Evolutionary conservation across 2,329 filamentous ascomycete species (phyloP).

Genomic region (Knufia petricola): DNA sequence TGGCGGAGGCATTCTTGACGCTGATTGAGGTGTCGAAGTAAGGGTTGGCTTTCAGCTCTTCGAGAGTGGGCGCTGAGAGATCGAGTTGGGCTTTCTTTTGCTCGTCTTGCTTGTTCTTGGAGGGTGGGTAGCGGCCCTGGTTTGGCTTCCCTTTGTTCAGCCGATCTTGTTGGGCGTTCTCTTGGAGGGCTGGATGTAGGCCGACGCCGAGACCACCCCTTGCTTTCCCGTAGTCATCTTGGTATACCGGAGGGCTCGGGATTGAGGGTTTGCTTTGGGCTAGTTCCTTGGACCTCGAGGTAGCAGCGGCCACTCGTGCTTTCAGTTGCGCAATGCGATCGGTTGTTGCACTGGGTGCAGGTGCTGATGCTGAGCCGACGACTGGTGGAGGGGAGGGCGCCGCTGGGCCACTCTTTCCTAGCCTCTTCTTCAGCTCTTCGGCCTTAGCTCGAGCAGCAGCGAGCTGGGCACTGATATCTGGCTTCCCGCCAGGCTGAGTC

Average conservation of each 20-base stretch:
- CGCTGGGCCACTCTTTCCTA: constrained; percentile 29
- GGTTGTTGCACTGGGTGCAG: constrained; percentile 41
- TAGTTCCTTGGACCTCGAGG: constrained; percentile 39
- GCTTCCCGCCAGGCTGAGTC: constrained; percentile 25
- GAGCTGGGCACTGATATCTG: constrained; percentile 39
- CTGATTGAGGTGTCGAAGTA: constrained; percentile 67
- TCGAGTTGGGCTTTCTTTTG: constrained; percentile 44
- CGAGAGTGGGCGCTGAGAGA: constrained; percentile 47
- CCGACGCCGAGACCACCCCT: constrained; percentile 64
- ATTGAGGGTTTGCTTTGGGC: constrained; percentile 38
- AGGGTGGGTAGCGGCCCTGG: constrained; percentile 2
- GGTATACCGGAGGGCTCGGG: constrained; percentile 38
- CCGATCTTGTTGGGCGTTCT: constrained; percentile 37
- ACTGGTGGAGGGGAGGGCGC: constrained; percentile 28
- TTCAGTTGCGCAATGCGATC: constrained; percentile 69
- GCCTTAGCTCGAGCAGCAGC: constrained; percentile 41
- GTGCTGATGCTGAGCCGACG: constrained; percentile 26
- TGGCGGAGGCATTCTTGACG: constrained; percentile 48
- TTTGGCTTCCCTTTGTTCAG: constrained; percentile 27
- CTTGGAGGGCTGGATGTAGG: constrained; percentile 63
- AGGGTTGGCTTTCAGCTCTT: constrained; percentile 60
- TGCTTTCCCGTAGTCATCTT: constrained; percentile 41
- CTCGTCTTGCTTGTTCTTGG: constrained; percentile 30
- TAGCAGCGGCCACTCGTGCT: constrained; percentile 68
- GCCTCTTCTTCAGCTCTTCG: constrained; percentile 38